Percentiles rank a stretch among this genome's conserved stretches.
These are phyloP conservation scores for Sugiyamaella sp. DNA, from an alignment of 1,139 yeast species.

Conservation along the genomic window DNA sequence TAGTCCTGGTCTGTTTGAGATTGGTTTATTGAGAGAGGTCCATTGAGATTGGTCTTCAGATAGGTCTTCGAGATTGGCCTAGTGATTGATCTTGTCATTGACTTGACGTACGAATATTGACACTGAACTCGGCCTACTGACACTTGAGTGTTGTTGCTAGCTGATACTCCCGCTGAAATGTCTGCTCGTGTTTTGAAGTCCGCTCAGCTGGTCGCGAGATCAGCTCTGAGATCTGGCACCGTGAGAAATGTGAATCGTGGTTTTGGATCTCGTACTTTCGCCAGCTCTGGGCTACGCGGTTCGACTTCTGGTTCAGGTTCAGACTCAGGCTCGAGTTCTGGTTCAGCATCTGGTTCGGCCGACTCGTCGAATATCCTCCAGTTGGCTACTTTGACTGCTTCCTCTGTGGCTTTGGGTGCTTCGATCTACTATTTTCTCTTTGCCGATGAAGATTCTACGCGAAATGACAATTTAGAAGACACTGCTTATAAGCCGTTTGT, in stretches of 20 bases:
- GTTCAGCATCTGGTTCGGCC: background rate
- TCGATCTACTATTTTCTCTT: conserved; percentile 9
- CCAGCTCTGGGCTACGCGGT: background rate
- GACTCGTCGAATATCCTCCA: conserved; percentile 6
- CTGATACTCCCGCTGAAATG: no score
- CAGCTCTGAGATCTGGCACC: conserved; percentile 1
- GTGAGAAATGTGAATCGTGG: background rate
- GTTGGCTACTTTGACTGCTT: conserved; percentile 1
- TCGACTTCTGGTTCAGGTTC: conserved; percentile 1
- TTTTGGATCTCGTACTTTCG: conserved; percentile 1
- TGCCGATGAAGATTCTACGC: conserved; percentile 12
- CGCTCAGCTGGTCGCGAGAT: background rate
- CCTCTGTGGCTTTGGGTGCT: conserved; percentile 12
- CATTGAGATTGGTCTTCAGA: no score
- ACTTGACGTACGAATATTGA: no score
- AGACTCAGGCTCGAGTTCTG: background rate
- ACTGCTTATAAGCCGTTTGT: conserved; percentile 24
- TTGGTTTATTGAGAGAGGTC: no score
- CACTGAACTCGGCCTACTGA: no score
- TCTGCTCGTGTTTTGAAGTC: conserved; percentile 6
- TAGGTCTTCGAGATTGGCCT: no score
- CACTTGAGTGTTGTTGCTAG: no score
- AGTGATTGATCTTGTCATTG: no score
- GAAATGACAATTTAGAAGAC: conserved; percentile 12
- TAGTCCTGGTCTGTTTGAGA: no score